Conservation (phyloP, 2,329 filamentous ascomycete genomes). For the Thielaviopsis euricoi region DNA sequence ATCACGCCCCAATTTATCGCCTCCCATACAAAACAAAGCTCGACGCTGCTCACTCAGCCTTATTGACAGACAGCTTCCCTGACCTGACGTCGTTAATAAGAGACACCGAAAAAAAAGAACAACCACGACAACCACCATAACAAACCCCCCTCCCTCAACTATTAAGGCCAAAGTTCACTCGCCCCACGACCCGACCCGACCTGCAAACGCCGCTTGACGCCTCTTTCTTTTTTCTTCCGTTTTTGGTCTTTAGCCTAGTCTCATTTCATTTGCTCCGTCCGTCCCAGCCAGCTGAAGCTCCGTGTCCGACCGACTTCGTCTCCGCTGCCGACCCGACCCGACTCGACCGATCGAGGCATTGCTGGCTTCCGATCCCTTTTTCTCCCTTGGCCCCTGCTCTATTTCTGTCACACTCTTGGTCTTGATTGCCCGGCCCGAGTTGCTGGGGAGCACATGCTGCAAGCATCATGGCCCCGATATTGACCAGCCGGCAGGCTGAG, state of each 20-base stretch:
- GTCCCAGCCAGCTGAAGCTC: neutral
- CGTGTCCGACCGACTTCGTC: neutral
- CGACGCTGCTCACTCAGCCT: neutral
- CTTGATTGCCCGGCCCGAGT: neutral
- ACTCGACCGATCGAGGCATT: neutral
- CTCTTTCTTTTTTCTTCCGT: neutral
- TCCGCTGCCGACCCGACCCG: neutral
- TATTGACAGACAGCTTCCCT: neutral
- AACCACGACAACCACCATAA: too few species aligned
- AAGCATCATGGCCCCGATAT: conserved; percentile 48
- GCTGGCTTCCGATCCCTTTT: neutral
- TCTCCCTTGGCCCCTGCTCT: neutral
- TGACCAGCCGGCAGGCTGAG: conserved; percentile 69
- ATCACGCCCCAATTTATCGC: neutral
- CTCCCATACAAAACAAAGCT: neutral
- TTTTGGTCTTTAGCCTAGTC: neutral
- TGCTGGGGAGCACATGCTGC: neutral
- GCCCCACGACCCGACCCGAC: neutral
- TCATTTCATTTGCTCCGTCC: neutral
- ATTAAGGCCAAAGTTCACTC: too few species aligned
- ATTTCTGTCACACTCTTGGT: neutral
- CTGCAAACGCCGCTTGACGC: neutral
- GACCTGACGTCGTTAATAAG: neutral
- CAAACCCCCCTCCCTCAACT: too few species aligned
- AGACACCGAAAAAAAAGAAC: neutral